Evolutionary conservation across 2,329 filamentous ascomycete species (phyloP), one percentile per base, ranked within the genome.

Genomic region (Beauveria sp.): DNA sequence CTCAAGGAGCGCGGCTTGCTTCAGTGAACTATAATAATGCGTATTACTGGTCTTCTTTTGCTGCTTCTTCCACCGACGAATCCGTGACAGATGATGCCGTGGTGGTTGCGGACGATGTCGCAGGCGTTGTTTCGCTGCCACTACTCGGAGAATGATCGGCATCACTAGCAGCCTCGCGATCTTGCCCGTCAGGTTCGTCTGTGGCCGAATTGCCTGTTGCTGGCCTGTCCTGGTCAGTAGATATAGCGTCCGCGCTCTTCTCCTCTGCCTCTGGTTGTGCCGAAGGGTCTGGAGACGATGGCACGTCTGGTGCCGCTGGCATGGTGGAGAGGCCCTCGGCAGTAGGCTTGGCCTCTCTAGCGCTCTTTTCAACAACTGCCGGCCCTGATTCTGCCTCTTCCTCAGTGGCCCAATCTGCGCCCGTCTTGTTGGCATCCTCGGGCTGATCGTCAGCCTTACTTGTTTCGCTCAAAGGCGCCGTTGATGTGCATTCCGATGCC

Each of bases 371-470:
- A 30, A 47, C 62, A 50, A 20, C 53, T 50, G 43, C 51, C 41
- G 66, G 57, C 20, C 65, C 63, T 26, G 61, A 54, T 20, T 69
- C 62, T 40, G 69, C 63, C 34, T 72, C 69, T 12, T 65, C 63
- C 58, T 64, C 62, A 44, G 67, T 62, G 24, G 67, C 61, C n/a
- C 65, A 61, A n/a, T 66, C 6, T 34, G 20, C 28, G 30, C 7
- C 28, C 18, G 46, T 12, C 37, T 28, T 47, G 20, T 47, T 24
- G 3, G 46, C 28, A 34, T 51, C 55, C 22, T 22, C 30, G 2
- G 22, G 20, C 14, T 40, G 10, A 40, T 54, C 50, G 3, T 46
- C 58, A 22, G 28, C 43, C 30, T 59, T 6, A 16, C 34, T 24
- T 37, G 47, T 40, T 26, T 60, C 24, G 26, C 28, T 28, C 4